phyloP scores from a whole-genome alignment of 73 alveolate genomes.

The Tetrahymena thermophila region DNA sequence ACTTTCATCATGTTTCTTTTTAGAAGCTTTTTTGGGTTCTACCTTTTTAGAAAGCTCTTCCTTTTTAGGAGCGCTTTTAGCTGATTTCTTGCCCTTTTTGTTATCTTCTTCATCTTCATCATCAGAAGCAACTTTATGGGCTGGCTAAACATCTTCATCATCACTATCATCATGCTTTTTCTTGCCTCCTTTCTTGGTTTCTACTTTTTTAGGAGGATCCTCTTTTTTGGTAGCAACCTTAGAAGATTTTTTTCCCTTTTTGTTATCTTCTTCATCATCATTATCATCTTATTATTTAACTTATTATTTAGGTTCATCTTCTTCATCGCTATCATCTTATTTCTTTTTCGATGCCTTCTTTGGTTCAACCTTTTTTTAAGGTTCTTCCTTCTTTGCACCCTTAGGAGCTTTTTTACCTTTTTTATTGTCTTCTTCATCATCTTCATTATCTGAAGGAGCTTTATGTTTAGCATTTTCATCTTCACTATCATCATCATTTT shows the following conservation, averaged over 20 bases:
- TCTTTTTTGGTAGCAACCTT: not conserved
- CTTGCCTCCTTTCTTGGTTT: constrained; percentile 6
- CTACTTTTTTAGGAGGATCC: not conserved
- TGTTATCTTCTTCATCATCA: not conserved
- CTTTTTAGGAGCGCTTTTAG: not conserved
- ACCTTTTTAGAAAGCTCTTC: not conserved
- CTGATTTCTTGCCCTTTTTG: not conserved
- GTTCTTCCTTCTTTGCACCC: not conserved
- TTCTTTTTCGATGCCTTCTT: not conserved
- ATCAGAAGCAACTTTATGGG: not conserved
- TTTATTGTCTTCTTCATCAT: constrained; percentile 4
- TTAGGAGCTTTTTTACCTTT: not conserved
- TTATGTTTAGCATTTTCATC: not conserved
- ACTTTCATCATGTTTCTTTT: not conserved
- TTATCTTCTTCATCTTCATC: not conserved
- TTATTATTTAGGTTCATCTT: not conserved
- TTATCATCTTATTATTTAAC: not conserved
- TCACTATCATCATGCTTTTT: constrained; percentile 2
- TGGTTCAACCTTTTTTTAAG: not conserved
- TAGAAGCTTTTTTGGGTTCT: constrained; percentile 2
- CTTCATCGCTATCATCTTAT: constrained; percentile 21
- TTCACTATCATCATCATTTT: not conserved
- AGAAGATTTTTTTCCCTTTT: not conserved
- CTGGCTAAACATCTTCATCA: not conserved
- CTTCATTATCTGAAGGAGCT: not conserved